Conservation (phyloP, 2,329 filamentous ascomycete species). For the Xylaria multiplex region DNA sequence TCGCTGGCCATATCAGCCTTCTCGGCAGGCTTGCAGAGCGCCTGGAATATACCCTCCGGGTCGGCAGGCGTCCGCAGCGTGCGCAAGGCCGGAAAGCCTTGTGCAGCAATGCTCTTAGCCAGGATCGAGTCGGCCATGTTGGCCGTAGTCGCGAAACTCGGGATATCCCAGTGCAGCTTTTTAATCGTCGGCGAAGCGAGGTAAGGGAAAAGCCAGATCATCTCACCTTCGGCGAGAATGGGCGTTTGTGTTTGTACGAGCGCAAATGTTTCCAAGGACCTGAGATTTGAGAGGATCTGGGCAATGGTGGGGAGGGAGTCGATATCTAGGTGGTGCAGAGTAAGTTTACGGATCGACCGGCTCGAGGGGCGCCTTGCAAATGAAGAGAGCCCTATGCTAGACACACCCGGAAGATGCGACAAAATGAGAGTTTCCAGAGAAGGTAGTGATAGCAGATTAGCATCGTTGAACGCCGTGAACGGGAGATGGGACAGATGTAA, state of each 20-base stretch:
- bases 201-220: conserved; percentile 72
- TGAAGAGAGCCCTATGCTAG: conserved; percentile 64
- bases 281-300: conserved; percentile 67
- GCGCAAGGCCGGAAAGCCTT: conserved; percentile 72
- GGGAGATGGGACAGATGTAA: conserved; percentile 69
- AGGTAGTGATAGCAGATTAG: conserved; percentile 64
- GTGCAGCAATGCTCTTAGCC: conserved; percentile 64
- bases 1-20: conserved; percentile 63
- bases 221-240: conserved; percentile 63
- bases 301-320: conserved; percentile 66
- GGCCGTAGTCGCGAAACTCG: conserved; percentile 56
- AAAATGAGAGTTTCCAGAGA: conserved; percentile 65
- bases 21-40: conserved; percentile 71
- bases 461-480: conserved; percentile 65
- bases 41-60: conserved; percentile 74
- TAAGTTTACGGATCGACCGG: conserved; percentile 59
- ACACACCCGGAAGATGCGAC: conserved; percentile 65
- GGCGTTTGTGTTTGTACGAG: conserved; percentile 66
- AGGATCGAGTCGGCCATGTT: conserved; percentile 69
- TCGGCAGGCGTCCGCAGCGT: conserved; percentile 73
- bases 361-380: conserved; percentile 64
- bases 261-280: conserved; percentile 59
- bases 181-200: conserved; percentile 65
- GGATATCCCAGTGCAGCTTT: conserved; percentile 73
- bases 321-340: conserved; percentile 66